phyloP scores from a whole-genome alignment of 352 stramenopile species.

The Globisporangium nodosum region DNA sequence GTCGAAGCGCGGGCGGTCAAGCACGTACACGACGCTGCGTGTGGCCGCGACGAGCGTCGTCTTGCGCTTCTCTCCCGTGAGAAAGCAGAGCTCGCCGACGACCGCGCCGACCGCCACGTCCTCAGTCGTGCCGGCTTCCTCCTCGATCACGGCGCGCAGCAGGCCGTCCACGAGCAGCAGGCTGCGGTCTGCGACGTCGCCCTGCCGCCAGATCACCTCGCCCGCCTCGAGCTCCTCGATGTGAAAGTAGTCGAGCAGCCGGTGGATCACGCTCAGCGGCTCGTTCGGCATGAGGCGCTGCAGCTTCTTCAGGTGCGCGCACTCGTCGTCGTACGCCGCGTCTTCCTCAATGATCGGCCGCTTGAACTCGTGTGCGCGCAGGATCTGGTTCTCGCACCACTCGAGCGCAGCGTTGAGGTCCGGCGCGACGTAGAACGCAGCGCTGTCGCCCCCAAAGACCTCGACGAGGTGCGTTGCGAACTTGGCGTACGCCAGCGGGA shows the following conservation, averaged over 20 bases:
- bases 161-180: slow-evolving; percentile 60
- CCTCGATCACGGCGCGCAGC: slow-evolving; percentile 66
- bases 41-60: slow-evolving; percentile 60
- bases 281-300: slow-evolving; percentile 69
- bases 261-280: slow-evolving; percentile 50
- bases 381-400: slow-evolving; percentile 69
- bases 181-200: slow-evolving; percentile 39
- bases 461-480: slow-evolving; percentile 53
- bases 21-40: slow-evolving; percentile 63
- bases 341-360: slow-evolving; percentile 13
- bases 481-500: slow-evolving; percentile 52
- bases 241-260: slow-evolving; percentile 68
- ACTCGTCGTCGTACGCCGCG: neutral
- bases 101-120: slow-evolving; percentile 62
- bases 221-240: slow-evolving; percentile 56
- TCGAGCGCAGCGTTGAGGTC: slow-evolving; percentile 67
- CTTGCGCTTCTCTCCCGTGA: slow-evolving; percentile 78
- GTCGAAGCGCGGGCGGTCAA: slow-evolving; percentile 46
- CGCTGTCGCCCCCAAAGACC: slow-evolving; percentile 40
- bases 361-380: slow-evolving; percentile 28
- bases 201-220: slow-evolving; percentile 66
- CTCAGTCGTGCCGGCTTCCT: slow-evolving; percentile 75
- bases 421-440: slow-evolving; percentile 43
- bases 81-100: slow-evolving; percentile 72
- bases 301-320: slow-evolving; percentile 38